Evolutionary conservation across 2,329 filamentous ascomycete species (phyloP).

Genomic region (Colletotrichum incanum): DNA sequence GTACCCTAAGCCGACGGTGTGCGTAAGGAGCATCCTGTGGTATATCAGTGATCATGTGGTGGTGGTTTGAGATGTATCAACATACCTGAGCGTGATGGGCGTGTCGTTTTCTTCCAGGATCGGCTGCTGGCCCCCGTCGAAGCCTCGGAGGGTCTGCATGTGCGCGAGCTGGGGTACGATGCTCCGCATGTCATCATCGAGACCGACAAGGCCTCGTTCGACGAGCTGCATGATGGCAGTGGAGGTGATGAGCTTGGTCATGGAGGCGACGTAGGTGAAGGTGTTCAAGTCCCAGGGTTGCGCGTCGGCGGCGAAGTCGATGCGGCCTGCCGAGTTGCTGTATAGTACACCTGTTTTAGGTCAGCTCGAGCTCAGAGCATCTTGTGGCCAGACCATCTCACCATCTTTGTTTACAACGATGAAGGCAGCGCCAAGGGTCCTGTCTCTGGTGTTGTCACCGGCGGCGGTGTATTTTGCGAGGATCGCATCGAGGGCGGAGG

Average conservation of each 20-base stretch:
- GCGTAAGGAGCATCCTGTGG: constrained; percentile 61
- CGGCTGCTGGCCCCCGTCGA: constrained; percentile 54
- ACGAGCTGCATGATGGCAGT: constrained; percentile 58
- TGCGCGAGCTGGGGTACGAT: constrained; percentile 53
- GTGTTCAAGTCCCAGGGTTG: constrained; percentile 51
- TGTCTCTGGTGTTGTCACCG: constrained; percentile 50
- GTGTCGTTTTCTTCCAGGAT: constrained; percentile 55
- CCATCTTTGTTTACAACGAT: constrained; percentile 53
- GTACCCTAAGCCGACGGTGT: constrained; percentile 64
- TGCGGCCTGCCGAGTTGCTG: constrained; percentile 55
- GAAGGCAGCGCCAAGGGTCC: constrained; percentile 56
- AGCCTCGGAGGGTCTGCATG: constrained; percentile 56
- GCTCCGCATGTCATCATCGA: constrained; percentile 56
- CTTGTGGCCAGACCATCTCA: constrained; percentile 20
- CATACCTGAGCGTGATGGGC: constrained; percentile 58
- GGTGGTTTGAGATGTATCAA: not conserved
- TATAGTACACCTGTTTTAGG: constrained; percentile 52
- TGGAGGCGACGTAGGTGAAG: constrained; percentile 58
- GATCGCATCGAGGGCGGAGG: constrained; percentile 44
- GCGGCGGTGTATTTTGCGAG: constrained; percentile 50
- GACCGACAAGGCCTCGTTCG: constrained; percentile 51
- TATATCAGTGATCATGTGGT: not conserved
- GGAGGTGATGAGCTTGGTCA: constrained; percentile 61
- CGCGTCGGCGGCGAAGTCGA: constrained; percentile 50
- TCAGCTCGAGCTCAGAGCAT: not conserved